Evolutionary conservation across 2,329 filamentous ascomycete genomes (phyloP), one percentile per base, ranked within the genome.

Genomic region (Tolypocladium album): DNA sequence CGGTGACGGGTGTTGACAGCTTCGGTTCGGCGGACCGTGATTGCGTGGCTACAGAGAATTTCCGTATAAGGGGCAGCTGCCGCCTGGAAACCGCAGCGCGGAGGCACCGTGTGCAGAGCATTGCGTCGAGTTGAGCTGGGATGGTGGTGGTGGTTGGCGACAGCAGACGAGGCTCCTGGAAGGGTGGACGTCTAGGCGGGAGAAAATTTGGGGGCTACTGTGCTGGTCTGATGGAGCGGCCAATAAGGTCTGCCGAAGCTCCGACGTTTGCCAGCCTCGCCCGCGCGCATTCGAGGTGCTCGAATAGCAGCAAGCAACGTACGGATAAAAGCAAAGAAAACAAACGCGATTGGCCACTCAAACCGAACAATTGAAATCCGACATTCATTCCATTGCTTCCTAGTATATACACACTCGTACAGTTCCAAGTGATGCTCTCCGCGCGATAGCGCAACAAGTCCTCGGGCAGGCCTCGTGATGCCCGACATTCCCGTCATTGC

Each of bases 101-200:
- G 58, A 86, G 72, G 70, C 83, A 86, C 64, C 74, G 67, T 63
- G 71, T 70, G 69, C 75, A 78, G 63, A 77, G 71, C 75, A 78
- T 78, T 60, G 63, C 70, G 66, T 62, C 68, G 62, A 20, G 53
- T 61, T 68, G 62, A 20, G 53, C 53, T 58, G 59, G 57, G 57
- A 59, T 55, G 58, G 58, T 50, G 17, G 36, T 42, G 17, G 52
- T 43, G 47, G 56, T 52, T 58, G 52, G 53, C 47, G 55, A 57
- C 13, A 36, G 39, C 31, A 47, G 58, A n/a, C 61, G 34, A 60
- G 58, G 62, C 62, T 60, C 42, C 43, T 47, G 27, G 34, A 36
- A 36, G 34, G 24, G 22, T n/a, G 40, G 40, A 42, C 12, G 43
- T 47, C 43, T 3, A 12, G 24, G 40, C 34, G 43, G 12, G 56